phyloP scores from a whole-genome alignment of 129 eudicot species.

The Helichrysum umbraculigerum region DNA sequence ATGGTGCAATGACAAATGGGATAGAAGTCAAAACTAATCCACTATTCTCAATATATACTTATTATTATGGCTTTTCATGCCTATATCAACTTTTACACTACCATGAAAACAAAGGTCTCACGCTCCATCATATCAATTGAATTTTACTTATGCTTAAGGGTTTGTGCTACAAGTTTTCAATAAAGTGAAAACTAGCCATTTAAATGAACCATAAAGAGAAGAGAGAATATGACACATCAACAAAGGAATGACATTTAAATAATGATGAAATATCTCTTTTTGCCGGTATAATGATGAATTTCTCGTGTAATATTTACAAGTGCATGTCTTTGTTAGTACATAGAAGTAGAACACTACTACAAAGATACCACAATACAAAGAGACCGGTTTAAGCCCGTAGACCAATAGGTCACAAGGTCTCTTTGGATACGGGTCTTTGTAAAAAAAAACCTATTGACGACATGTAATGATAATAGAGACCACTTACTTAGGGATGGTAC shows the following conservation, averaged over 20 bases:
- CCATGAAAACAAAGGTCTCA: conserved; percentile 33
- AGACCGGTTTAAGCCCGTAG: too few species aligned
- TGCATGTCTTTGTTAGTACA: background rate
- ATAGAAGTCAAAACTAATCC: background rate
- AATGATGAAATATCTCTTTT: background rate
- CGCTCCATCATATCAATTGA: conserved; percentile 49
- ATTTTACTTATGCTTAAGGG: conserved; percentile 32
- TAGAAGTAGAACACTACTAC: too few species aligned
- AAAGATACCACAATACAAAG: too few species aligned
- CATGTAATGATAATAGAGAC: too few species aligned
- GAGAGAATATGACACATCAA: conserved; percentile 20
- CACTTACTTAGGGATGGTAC: too few species aligned
- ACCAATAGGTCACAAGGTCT: too few species aligned
- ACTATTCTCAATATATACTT: conserved; percentile 5
- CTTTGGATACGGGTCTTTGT: too few species aligned
- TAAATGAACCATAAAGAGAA: background rate
- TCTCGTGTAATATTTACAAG: background rate
- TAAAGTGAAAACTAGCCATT: conserved; percentile 3
- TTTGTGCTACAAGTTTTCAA: conserved; percentile 42
- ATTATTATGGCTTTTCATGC: conserved; percentile 39
- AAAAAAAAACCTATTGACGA: too few species aligned
- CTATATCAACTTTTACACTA: conserved; percentile 29
- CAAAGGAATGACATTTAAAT: background rate
- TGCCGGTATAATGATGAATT: background rate
- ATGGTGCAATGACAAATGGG: background rate